Conservation (phyloP, 1,139 yeast genomes). For the Maudiozyma humilis region DNA sequence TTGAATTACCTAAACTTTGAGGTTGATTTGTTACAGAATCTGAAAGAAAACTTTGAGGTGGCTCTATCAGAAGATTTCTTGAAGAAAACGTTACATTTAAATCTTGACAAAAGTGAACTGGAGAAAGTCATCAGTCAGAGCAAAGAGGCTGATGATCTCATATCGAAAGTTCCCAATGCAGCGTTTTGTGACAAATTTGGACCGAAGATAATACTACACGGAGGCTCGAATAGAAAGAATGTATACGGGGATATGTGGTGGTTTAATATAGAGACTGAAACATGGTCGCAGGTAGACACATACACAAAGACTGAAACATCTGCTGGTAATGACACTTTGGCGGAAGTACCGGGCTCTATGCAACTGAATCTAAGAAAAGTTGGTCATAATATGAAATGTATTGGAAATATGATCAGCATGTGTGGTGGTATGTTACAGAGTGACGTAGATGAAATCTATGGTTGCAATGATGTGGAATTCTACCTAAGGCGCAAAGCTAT, state of each 20-base stretch:
- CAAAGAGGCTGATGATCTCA: too few relatives aligned
- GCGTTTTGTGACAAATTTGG: not conserved
- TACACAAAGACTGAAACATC: constrained; percentile 12
- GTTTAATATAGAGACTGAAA: constrained; percentile 36
- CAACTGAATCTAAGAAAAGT: constrained; percentile 19
- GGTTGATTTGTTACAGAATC: constrained; percentile 4
- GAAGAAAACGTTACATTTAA: not conserved
- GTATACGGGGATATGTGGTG: constrained; percentile 42
- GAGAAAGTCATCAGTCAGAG: not conserved
- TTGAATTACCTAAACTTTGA: constrained; percentile 4
- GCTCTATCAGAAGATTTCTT: not conserved
- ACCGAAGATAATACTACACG: constrained; percentile 34
- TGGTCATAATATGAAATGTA: constrained; percentile 23
- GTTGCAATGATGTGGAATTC: not conserved
- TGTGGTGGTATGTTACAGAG: constrained; percentile 27
- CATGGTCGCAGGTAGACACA: constrained; percentile 33
- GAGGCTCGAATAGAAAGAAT: constrained; percentile 37
- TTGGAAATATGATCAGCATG: constrained; percentile 19
- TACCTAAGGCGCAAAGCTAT: not conserved
- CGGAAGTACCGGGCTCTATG: constrained; percentile 8
- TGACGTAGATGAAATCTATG: constrained; percentile 19
- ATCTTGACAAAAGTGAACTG: not conserved
- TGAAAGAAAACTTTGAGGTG: constrained; percentile 12
- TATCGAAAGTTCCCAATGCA: not conserved
- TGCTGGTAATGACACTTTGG: not conserved